Conservation (phyloP, 2,329 filamentous ascomycete genomes). For the Hypoxylon rubiginosum region DNA sequence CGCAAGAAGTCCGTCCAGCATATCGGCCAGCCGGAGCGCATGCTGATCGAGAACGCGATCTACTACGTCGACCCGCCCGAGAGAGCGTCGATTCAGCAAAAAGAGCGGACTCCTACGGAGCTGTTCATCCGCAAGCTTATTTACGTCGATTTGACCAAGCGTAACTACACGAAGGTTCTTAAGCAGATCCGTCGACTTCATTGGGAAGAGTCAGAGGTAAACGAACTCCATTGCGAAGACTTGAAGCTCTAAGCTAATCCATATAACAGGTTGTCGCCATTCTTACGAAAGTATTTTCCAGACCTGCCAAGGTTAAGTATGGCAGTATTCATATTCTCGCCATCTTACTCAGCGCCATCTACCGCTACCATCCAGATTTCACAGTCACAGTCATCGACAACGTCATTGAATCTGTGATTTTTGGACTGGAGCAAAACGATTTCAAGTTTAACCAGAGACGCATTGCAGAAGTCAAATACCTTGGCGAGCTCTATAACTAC, state of each 20-base stretch:
- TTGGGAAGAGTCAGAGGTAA: constrained; percentile 91
- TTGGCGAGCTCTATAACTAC: constrained; percentile 97
- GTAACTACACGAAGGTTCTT: constrained; percentile 91
- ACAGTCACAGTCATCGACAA: constrained; percentile 93
- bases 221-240: constrained; percentile 12
- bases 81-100: constrained; percentile 93
- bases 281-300: constrained; percentile 92
- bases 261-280: constrained; percentile 73
- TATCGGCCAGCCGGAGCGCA: constrained; percentile 93
- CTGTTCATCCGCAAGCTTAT: constrained; percentile 93
- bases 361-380: constrained; percentile 92
- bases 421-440: constrained; percentile 94
- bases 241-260: constrained; percentile 37
- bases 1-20: constrained; percentile 97
- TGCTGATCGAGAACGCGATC: constrained; percentile 97
- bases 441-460: constrained; percentile 97
- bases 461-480: constrained; percentile 94
- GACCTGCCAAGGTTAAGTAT: constrained; percentile 97
- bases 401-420: constrained; percentile 85
- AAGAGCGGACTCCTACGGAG: constrained; percentile 93
- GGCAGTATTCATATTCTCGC: constrained; percentile 95
- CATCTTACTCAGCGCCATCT: constrained; percentile 87
- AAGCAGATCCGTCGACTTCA: constrained; percentile 96
- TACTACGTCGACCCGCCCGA: constrained; percentile 98
- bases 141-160: constrained; percentile 93